Evolutionary conservation across 805 yeast species (phyloP), one percentile per base, ranked within the genome.

Genomic region (Lipomyces kockii): DNA sequence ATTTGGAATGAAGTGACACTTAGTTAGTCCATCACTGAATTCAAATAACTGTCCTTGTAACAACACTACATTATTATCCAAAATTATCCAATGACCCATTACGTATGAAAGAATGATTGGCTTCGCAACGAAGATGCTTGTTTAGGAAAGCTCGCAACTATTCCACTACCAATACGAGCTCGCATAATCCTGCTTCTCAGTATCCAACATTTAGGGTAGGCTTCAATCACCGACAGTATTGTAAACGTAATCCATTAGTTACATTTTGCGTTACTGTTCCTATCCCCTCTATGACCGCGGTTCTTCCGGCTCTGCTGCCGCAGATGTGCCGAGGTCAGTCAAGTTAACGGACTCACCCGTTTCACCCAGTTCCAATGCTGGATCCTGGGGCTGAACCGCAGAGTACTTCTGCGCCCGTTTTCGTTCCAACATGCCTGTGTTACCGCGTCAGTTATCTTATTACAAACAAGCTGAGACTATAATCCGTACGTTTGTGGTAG

Each of bases 401-500:
- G 59, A 52, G 68, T 71, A 71, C 37, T 71, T 71, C 22, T 60
- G 60, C 7, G 70, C 69, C 17, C 75, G 71, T 58, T 64, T 70
- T 11, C 75, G 73, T 17, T 71, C 75, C 37, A 73, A 72, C 73
- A 73, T 67, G 14, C 75, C 75, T 72, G 54, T 57, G 22, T 22
- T 34, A 22, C 2, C 39, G 17, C 17, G 22, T 52, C 55, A 29
- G n/a, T 12, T 29, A 22, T 14, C 62, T 8, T 29, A 29, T 8
- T 22, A 57, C 17, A 58, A 22, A 20, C 11, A 43, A 17, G n/a
- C 20, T 3, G 49, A n/a, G n/a, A 25, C n/a, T 1, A 14, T 22
- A 35, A 17, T 29, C 68, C 75, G 39, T 69, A 73, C 81, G 74
- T 49, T 75, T 78, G 70, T 80, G 83, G 64, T 80, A 79, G 69